Conservation (phyloP, 2,329 filamentous ascomycete genomes). For the Huntiella abstrusa region DNA sequence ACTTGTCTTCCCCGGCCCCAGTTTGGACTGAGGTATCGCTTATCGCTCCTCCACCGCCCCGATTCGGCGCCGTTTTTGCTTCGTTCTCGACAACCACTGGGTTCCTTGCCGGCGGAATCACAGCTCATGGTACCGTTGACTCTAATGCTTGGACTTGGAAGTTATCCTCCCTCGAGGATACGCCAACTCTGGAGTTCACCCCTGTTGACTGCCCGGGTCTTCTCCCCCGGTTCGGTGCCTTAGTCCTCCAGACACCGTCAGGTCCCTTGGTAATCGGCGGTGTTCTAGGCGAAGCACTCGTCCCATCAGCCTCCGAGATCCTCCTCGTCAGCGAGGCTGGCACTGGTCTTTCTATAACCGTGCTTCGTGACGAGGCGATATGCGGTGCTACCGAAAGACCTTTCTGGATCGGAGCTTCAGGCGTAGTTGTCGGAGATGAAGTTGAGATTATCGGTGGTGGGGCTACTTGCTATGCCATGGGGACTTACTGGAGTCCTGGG, state of each 20-base stretch:
- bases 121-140: conserved; percentile 40
- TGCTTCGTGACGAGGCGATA: conserved; percentile 3
- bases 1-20: background rate
- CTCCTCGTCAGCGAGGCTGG: background rate
- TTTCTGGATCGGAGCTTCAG: conserved; percentile 51
- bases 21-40: no score
- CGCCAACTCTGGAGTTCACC: background rate
- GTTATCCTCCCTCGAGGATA: conserved; percentile 16
- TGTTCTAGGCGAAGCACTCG: background rate
- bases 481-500: conserved; percentile 61
- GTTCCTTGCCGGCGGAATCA: conserved; percentile 54
- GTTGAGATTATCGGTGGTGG: conserved; percentile 58
- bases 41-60: conserved; percentile 16
- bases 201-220: background rate
- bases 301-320: conserved; percentile 6
- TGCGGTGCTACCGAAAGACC: conserved; percentile 22
- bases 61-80: conserved; percentile 23
- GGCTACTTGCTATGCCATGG: conserved; percentile 80
- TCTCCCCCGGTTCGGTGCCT: conserved; percentile 3
- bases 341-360: background rate
- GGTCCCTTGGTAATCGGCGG: conserved; percentile 17
- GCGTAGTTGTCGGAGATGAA: conserved; percentile 22
- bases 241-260: conserved; percentile 15
- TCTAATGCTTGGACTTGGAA: conserved; percentile 48
- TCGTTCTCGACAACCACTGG: conserved; percentile 23